Evolutionary conservation across 1,284 basidiomycete genomes (phyloP).

Genomic region (Clitocybe nebularis): DNA sequence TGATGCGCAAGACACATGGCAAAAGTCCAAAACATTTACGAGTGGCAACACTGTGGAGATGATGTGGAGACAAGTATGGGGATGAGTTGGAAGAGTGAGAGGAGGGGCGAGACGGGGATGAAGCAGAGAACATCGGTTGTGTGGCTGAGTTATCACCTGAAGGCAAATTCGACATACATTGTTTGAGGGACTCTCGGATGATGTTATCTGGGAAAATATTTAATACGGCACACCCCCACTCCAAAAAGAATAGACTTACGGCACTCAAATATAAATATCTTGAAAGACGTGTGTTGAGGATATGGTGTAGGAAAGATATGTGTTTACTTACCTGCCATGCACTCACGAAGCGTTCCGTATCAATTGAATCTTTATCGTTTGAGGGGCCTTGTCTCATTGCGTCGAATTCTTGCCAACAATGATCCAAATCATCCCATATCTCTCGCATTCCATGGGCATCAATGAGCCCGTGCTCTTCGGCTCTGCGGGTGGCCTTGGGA

Average conservation of each 20-base stretch:
- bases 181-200: slow-evolving; percentile 61
- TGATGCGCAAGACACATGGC: slow-evolving; percentile 56
- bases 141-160: slow-evolving; percentile 16
- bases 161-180: slow-evolving; percentile 35
- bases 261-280: slow-evolving; percentile 79
- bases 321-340: slow-evolving; percentile 58
- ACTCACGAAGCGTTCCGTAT: slow-evolving; percentile 62
- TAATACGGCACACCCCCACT: slow-evolving; percentile 3
- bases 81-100: slow-evolving; percentile 47
- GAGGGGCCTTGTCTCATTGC: slow-evolving; percentile 42
- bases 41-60: slow-evolving; percentile 41
- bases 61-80: slow-evolving; percentile 39
- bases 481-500: slow-evolving; percentile 57
- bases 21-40: slow-evolving; percentile 48
- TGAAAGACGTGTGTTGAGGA: slow-evolving; percentile 13
- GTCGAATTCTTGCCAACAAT: slow-evolving; percentile 80
- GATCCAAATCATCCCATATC: slow-evolving; percentile 79
- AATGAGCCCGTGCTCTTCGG: slow-evolving; percentile 45
- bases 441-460: slow-evolving; percentile 60
- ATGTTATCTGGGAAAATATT: slow-evolving; percentile 54
- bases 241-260: slow-evolving; percentile 46
- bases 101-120: slow-evolving; percentile 37
- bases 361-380: slow-evolving; percentile 39
- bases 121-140: slow-evolving; percentile 29
- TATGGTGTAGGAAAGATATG: slow-evolving; percentile 11